phyloP scores from a whole-genome alignment of 192 early-diverging fungal genomes.

The Rhizophagus sp. region DNA sequence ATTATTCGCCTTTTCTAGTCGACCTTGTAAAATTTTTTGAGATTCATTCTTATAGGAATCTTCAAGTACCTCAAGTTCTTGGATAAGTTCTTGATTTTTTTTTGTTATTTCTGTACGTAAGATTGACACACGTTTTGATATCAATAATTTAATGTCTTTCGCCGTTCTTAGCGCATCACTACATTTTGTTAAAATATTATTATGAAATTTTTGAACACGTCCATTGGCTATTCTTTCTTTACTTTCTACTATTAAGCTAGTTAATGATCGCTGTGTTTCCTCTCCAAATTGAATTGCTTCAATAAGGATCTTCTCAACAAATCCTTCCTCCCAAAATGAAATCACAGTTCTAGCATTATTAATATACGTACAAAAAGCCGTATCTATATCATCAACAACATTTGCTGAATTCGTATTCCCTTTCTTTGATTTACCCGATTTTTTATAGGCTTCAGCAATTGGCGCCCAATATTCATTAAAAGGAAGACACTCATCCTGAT shows the following conservation, averaged over 20 bases:
- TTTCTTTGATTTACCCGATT: slow-evolving; percentile 31
- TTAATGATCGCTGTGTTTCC: background rate
- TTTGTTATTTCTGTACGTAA: slow-evolving; percentile 38
- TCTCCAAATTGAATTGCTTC: slow-evolving; percentile 7
- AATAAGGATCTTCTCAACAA: slow-evolving; percentile 41
- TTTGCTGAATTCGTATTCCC: background rate
- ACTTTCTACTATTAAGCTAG: slow-evolving; percentile 31
- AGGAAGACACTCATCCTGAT: slow-evolving; percentile 31
- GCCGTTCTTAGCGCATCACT: slow-evolving; percentile 37
- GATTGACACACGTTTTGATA: slow-evolving; percentile 42
- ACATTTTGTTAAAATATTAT: slow-evolving; percentile 40
- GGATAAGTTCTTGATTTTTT: slow-evolving; percentile 41
- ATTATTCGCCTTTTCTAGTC: slow-evolving; percentile 60
- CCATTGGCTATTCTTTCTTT: slow-evolving; percentile 37
- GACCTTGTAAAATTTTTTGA: slow-evolving; percentile 49
- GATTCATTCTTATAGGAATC: slow-evolving; percentile 42
- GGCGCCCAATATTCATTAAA: slow-evolving; percentile 58
- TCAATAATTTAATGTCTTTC: slow-evolving; percentile 39
- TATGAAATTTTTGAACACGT: slow-evolving; percentile 37
- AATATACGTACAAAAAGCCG: slow-evolving; percentile 44
- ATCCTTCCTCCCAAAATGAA: slow-evolving; percentile 50
- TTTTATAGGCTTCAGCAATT: slow-evolving; percentile 48
- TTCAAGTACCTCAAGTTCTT: slow-evolving; percentile 41
- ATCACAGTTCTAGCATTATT: slow-evolving; percentile 52
- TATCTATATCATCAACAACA: slow-evolving; percentile 49